Evolutionary conservation across 2,329 filamentous ascomycete species (phyloP).

Genomic region (Calonectria pteridis): DNA sequence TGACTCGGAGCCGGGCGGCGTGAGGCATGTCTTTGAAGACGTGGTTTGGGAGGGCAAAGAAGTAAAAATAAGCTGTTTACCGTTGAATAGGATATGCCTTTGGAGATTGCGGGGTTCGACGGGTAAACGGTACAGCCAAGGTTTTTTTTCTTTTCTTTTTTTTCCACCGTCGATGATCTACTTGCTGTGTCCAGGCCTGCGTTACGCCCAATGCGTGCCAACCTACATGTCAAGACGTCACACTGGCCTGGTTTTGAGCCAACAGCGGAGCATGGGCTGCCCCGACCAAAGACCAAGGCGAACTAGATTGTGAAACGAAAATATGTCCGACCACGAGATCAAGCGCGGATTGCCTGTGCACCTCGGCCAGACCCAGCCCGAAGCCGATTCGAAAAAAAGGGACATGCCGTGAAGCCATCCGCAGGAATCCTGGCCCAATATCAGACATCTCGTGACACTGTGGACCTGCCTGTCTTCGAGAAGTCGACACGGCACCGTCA

Average conservation of each 20-base stretch:
- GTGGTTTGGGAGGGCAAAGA: not conserved
- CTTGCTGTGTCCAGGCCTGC: not conserved
- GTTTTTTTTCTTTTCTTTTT: not conserved
- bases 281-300: not conserved
- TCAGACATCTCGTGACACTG: slow-evolving; percentile 20
- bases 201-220: slow-evolving; percentile 10
- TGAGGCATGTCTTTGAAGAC: not conserved
- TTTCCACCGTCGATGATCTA: not conserved
- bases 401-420: not conserved
- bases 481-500: slow-evolving; percentile 23
- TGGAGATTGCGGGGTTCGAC: slow-evolving; percentile 7
- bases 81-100: not conserved
- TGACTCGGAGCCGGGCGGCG: slow-evolving; percentile 19
- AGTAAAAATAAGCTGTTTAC: not conserved
- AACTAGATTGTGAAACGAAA: slow-evolving; percentile 6
- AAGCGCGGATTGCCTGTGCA: not conserved
- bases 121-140: not conserved
- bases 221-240: slow-evolving; percentile 15
- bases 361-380: not conserved
- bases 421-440: not conserved
- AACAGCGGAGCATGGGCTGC: slow-evolving; percentile 10
- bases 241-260: not conserved
- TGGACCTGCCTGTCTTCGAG: slow-evolving; percentile 32
- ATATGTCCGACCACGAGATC: not conserved
- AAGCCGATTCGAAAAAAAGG: not conserved